These are phyloP conservation scores for Isoetes taiwanensis DNA, from an alignment of 75 land plant genomes.

Conservation along the genomic window DNA sequence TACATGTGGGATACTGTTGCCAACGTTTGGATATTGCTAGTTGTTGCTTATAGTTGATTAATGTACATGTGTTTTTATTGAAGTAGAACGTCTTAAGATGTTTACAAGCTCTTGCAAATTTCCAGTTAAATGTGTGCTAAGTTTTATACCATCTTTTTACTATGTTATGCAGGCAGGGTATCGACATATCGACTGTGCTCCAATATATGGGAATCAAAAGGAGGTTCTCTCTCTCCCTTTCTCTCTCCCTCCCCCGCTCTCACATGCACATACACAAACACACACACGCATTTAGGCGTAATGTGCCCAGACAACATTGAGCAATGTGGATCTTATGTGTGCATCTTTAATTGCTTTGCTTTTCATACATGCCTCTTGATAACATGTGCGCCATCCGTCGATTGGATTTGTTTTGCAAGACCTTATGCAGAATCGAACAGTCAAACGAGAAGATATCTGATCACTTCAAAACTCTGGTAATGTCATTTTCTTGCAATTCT, in stretches of 20 bases:
- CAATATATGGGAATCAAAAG: neutral
- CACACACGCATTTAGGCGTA: too few species aligned
- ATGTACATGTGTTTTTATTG: too few species aligned
- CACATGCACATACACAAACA: neutral
- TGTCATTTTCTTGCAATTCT: too few species aligned
- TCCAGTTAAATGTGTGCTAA: too few species aligned
- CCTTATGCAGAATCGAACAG: neutral
- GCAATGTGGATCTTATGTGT: neutral
- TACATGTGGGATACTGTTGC: too few species aligned
- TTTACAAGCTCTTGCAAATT: too few species aligned
- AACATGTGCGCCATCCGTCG: neutral
- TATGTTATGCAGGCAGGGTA: neutral
- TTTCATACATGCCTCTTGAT: neutral
- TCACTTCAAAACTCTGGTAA: neutral
- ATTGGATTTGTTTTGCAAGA: neutral
- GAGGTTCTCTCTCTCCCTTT: neutral
- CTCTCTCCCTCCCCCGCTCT: neutral
- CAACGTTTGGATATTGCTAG: too few species aligned
- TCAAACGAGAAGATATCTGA: neutral
- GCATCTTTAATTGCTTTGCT: neutral
- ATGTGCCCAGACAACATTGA: neutral
- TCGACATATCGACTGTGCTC: neutral
- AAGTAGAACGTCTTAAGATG: too few species aligned
- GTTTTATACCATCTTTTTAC: too few species aligned
- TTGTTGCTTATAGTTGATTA: too few species aligned